Evolutionary conservation across 495 filamentous ascomycete genomes (phyloP).

Genomic region (Tuber melanosporum): DNA sequence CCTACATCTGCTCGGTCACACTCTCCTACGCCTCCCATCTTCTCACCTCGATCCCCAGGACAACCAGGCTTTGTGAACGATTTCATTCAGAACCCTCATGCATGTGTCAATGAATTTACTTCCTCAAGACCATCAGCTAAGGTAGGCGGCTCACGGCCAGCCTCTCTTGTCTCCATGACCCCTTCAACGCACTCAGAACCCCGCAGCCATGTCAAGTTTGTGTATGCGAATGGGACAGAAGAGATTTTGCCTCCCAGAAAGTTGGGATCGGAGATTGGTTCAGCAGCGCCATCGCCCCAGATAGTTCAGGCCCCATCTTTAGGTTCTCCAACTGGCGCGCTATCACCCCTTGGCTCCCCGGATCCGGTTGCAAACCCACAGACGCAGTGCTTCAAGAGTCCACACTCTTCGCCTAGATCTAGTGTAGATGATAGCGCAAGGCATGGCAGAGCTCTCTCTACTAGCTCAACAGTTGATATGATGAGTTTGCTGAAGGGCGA

Average conservation of each 20-base stretch:
- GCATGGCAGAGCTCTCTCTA: conserved; percentile 33
- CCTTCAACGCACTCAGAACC: conserved; percentile 20
- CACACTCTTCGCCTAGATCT: conserved; percentile 24
- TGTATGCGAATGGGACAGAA: conserved; percentile 42
- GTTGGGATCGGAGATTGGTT: conserved; percentile 33
- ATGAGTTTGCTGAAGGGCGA: conserved; percentile 30
- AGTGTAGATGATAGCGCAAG: conserved; percentile 30
- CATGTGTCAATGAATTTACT: conserved; percentile 26
- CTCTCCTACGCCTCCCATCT: conserved; percentile 17
- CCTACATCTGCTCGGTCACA: conserved; percentile 27
- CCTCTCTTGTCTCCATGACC: conserved; percentile 24
- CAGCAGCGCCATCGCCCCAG: conserved; percentile 27
- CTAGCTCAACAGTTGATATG: conserved; percentile 39
- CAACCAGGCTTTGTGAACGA: conserved; percentile 9
- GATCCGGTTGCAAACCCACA: conserved; percentile 16
- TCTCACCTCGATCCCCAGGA: conserved; percentile 21
- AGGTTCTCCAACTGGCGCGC: conserved; percentile 26
- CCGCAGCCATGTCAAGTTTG: conserved; percentile 38
- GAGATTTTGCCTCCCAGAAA: conserved; percentile 36
- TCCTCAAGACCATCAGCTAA: conserved; percentile 32
- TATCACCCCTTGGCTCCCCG: conserved; percentile 32
- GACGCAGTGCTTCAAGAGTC: conserved; percentile 18
- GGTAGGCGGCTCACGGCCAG: conserved; percentile 27
- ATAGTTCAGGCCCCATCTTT: conserved; percentile 19
- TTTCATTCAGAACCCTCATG: conserved; percentile 24